A percentile compares a stretch with the other conserved stretches of the same genome.
Conservation (phyloP, 1,139 yeast species). For the Kazachstania sp. region DNA sequence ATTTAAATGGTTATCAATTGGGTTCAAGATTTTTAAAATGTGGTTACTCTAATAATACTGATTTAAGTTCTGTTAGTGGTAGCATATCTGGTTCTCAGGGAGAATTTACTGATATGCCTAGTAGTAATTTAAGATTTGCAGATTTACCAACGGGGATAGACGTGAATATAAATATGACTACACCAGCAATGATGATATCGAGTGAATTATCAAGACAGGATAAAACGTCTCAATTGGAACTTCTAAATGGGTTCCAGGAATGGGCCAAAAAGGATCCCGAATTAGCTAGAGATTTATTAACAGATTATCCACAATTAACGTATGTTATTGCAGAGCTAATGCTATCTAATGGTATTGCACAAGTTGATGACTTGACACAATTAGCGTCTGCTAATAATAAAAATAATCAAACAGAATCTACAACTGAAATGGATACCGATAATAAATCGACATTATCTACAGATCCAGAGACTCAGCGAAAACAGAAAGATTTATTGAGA, state of each 20-base stretch:
- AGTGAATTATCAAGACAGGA: conserved; percentile 44
- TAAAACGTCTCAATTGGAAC: conserved; percentile 22
- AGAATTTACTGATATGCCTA: conserved; percentile 11
- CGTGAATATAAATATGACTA: conserved; percentile 54
- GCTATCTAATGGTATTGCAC: conserved; percentile 37
- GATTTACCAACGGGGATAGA: conserved; percentile 42
- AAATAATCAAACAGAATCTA: conserved; percentile 6
- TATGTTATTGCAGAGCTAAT: conserved; percentile 77
- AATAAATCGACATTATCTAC: conserved; percentile 13
- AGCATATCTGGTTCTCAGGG: conserved; percentile 4
- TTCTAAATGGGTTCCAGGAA: conserved; percentile 50
- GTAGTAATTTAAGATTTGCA: conserved; percentile 27
- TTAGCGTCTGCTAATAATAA: conserved; percentile 13
- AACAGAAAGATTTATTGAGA: conserved; percentile 45
- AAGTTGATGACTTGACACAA: conserved; percentile 30
- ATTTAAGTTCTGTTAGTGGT: conserved; percentile 11
- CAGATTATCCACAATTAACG: conserved; percentile 67
- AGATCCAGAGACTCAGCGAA: conserved; percentile 40
- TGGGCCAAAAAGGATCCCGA: conserved; percentile 57
- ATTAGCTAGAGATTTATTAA: conserved; percentile 54
- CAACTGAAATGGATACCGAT: conserved; percentile 1
- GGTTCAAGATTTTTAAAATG: conserved; percentile 70
- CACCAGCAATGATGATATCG: conserved; percentile 52
- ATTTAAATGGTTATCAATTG: conserved; percentile 68
- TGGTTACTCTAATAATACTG: conserved; percentile 44